Evolutionary conservation across 306 rosid genomes (phyloP).

Genomic region (Prunus armeniaca): DNA sequence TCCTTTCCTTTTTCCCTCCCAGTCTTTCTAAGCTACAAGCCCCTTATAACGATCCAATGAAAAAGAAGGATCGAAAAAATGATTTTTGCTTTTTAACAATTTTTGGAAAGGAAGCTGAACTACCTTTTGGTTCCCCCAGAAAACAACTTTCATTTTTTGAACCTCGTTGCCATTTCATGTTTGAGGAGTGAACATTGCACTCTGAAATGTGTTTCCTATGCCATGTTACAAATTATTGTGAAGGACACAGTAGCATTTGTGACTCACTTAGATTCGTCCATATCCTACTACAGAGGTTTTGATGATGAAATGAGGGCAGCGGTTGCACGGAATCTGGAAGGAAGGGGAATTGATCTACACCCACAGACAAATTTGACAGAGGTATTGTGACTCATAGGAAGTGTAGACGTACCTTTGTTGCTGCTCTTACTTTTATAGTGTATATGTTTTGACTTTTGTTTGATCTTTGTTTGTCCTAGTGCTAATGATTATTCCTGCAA

Average conservation of each 20-base stretch:
- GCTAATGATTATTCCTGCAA: conserved; percentile 8
- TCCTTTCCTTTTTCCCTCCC: neutral
- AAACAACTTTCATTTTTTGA: no score
- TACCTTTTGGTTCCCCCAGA: no score
- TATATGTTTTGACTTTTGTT: neutral
- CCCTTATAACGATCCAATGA: no score
- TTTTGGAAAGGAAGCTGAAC: no score
- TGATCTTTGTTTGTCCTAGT: conserved; percentile 17
- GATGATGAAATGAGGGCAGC: conserved; percentile 98
- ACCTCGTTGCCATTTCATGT: neutral
- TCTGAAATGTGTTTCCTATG: neutral
- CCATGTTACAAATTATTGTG: neutral
- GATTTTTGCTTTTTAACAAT: no score
- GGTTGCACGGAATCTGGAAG: conserved; percentile 92
- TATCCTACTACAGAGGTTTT: conserved; percentile 67
- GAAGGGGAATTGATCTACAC: conserved; percentile 84
- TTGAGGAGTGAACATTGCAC: neutral
- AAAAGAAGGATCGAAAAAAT: no score
- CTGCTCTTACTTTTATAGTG: conserved; percentile 1
- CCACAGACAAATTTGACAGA: conserved; percentile 66
- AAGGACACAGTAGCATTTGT: neutral
- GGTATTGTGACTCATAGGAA: conserved; percentile 43
- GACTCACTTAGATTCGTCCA: neutral
- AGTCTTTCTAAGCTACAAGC: neutral
- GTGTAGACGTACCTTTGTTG: neutral